Base-by-base conservation (phyloP, 169 alveolate species). In the Eimeria tenella region DNA sequence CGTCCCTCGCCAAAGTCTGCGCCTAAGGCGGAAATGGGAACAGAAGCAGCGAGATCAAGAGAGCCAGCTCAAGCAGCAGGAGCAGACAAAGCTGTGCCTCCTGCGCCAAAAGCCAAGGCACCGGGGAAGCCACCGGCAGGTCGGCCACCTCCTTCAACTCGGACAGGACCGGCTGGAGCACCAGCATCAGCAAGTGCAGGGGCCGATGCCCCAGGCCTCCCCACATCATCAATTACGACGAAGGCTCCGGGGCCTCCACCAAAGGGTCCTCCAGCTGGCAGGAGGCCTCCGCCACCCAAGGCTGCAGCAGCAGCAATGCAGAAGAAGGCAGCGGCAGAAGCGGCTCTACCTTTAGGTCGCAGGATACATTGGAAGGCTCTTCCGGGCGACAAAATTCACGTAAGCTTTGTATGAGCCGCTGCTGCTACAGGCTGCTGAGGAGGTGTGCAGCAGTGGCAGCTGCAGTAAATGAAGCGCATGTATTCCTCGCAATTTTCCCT, bases 291-390 rank as follows among this genome's bases (percentile, higher is more conserved):
- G 42, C 87, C 87, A 50, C 84, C 84, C 62, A 79, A 79, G 70
- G 88, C 63, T 19, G 83, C 83, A 31, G 86, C 86, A 9, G 56
- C 83, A 21, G 60, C 83, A 21, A 8, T 9, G 84, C 15, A 82
- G 56, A n/a, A 42, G 42, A 4, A 56, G 15, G 77, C 77, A 15
- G 53, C 75, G 4, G 13, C 90, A 11, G 75, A 82, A 60, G 77
- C 77, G 21, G 75, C 92, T 77, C 96, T 93, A 42, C 96, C 96
- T 21, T 58, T 95, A 50, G 95, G 96, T 10, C 84, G 96, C 56
- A 75, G 93, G 79, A 95, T 95, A 49, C 96, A 95, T 92, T 95
- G 96, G 96, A 95, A 95, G 68, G 94, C 95, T 1, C 92, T 95
- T 10, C 53, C 89, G 15, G 94, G 94, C 8, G 96, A 93, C 42